Evolutionary conservation across 129 eudicot species (phyloP).

Genomic region (Tagetes patula): DNA sequence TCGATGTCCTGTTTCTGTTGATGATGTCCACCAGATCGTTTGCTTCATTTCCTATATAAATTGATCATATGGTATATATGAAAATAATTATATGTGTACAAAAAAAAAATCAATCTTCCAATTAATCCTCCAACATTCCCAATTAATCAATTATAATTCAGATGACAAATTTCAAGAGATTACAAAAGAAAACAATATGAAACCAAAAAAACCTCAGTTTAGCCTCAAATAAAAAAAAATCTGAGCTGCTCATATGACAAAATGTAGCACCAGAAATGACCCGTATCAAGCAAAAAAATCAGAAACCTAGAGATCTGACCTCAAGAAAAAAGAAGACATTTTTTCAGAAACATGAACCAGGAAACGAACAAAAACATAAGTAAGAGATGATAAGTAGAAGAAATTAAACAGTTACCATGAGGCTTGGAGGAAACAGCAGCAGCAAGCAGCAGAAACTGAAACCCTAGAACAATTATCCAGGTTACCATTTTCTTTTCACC

Average conservation of each 20-base stretch:
- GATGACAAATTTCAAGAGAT: not conserved
- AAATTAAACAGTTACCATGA: slow-evolving; percentile 51
- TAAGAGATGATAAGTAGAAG: slow-evolving; percentile 1
- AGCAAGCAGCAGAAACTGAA: slow-evolving; percentile 41
- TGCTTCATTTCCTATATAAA: slow-evolving; percentile 58
- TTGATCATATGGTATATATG: not conserved
- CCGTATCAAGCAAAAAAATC: slow-evolving; percentile 15
- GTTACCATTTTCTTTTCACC: slow-evolving; percentile 33
- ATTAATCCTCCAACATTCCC: not conserved
- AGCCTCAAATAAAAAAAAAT: slow-evolving; percentile 21
- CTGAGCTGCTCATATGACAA: not conserved
- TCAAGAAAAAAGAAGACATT: not conserved
- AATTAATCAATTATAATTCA: not conserved
- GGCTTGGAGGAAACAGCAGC: slow-evolving; percentile 59
- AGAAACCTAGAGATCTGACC: slow-evolving; percentile 20
- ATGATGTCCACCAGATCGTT: slow-evolving; percentile 70
- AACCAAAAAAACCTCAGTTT: not conserved
- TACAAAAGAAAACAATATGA: not conserved
- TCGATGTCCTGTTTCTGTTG: slow-evolving; percentile 70
- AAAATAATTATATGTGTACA: not conserved
- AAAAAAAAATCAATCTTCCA: not conserved
- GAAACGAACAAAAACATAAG: slow-evolving; percentile 8
- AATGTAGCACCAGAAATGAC: slow-evolving; percentile 17
- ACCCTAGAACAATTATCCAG: slow-evolving; percentile 37
- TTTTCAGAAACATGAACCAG: not conserved